These are phyloP conservation scores for Miscanthus sacchariflorus DNA, from an alignment of 202 grass and related monocot species.

Conservation along the genomic window DNA sequence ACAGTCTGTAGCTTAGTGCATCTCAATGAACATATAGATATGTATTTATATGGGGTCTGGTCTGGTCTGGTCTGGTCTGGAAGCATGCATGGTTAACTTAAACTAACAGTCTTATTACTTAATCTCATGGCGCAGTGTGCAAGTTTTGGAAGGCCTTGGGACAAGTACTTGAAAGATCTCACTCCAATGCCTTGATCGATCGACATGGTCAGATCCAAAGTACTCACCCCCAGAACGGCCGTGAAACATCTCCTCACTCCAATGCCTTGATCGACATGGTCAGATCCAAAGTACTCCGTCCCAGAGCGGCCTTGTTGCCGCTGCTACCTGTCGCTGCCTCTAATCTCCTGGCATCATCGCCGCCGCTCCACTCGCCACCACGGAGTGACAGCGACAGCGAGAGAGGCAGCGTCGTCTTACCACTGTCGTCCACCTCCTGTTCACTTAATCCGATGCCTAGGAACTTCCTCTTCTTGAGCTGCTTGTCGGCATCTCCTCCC, in stretches of 20 bases:
- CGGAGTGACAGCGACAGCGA: conserved; percentile 70
- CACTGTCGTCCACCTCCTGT: conserved; percentile 61
- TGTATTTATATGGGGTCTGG: conserved; percentile 41
- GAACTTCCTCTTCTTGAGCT: conserved; percentile 45
- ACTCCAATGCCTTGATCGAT: conserved; percentile 94
- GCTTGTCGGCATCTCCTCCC: conserved; percentile 16
- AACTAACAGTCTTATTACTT: conserved; percentile 65
- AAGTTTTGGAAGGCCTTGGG: conserved; percentile 80
- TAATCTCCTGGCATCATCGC: conserved; percentile 35
- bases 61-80: neutral
- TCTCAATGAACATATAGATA: conserved; percentile 38
- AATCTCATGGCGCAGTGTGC: conserved; percentile 59
- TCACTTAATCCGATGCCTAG: neutral
- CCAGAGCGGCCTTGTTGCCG: conserved; percentile 81
- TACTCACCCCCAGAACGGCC: conserved; percentile 97
- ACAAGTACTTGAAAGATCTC: conserved; percentile 99
- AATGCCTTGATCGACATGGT: conserved; percentile 99
- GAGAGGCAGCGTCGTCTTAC: conserved; percentile 43
- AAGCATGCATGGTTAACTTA: conserved; percentile 50
- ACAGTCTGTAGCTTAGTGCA: conserved; percentile 32
- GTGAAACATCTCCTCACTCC: conserved; percentile 72
- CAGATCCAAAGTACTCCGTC: conserved; percentile 99
- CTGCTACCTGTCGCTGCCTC: conserved; percentile 55
- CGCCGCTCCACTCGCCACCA: conserved; percentile 1
- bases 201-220: conserved; percentile 99